Percentiles rank a stretch among this genome's conserved stretches.
Conservation (phyloP, 2,329 filamentous ascomycete genomes). For the Aspergillus terreus region DNA sequence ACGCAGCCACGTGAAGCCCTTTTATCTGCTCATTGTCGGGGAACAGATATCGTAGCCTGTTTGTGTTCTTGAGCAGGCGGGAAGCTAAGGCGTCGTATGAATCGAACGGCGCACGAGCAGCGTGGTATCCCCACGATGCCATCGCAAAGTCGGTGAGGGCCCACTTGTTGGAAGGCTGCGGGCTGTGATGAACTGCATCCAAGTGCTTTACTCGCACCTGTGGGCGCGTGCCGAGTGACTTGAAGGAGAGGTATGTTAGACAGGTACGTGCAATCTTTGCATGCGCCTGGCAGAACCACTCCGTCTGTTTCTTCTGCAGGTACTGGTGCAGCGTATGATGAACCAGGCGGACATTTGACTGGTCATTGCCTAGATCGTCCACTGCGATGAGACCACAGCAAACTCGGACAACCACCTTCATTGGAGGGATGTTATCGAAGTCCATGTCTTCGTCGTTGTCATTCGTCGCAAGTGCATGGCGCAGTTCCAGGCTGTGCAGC, state of each 20-base stretch:
- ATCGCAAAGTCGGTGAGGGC: neutral
- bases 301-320: neutral
- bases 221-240: neutral
- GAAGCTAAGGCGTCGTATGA: neutral
- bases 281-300: neutral
- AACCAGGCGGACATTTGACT: slow-evolving; percentile 1
- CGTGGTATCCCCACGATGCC: neutral
- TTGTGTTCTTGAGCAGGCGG: neutral
- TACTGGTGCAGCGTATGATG: slow-evolving; percentile 7
- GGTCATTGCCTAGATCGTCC: slow-evolving; percentile 1
- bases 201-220: neutral
- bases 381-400: slow-evolving; percentile 3
- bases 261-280: neutral
- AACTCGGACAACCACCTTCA: neutral
- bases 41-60: neutral
- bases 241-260: neutral
- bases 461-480: neutral
- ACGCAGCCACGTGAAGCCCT: slow-evolving; percentile 3
- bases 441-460: neutral
- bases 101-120: neutral
- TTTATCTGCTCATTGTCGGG: neutral
- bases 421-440: neutral
- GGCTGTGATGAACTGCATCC: neutral
- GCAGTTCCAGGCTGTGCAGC: neutral
- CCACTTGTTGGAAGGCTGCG: neutral